Percentiles rank a stretch among this genome's conserved stretches.
Evolutionary conservation across 2,329 filamentous ascomycete species (phyloP).

Genomic region (Cyphellophora europaea): DNA sequence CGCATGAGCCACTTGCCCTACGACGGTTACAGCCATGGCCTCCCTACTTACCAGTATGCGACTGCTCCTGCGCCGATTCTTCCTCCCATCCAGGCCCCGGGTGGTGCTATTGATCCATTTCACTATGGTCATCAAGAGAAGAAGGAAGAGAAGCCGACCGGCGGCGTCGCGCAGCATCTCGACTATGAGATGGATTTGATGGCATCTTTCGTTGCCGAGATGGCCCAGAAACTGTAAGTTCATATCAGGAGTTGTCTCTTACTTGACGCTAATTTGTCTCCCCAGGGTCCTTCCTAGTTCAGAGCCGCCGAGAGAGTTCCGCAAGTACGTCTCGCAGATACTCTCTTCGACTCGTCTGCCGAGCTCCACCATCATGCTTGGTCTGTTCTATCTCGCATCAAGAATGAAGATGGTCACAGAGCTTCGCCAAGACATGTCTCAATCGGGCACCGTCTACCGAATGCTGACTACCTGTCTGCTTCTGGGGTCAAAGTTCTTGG

Average conservation of each 20-base stretch:
- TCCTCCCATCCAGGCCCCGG: constrained; percentile 33
- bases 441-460: constrained; percentile 68
- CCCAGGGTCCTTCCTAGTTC: constrained; percentile 55
- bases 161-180: constrained; percentile 85
- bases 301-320: constrained; percentile 62
- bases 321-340: constrained; percentile 87
- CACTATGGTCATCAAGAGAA: constrained; percentile 22
- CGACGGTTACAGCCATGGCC: background rate
- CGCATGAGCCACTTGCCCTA: background rate
- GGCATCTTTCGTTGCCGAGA: constrained; percentile 90
- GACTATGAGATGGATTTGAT: constrained; percentile 96
- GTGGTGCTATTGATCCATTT: constrained; percentile 20
- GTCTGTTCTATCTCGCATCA: constrained; percentile 80
- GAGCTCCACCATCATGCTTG: constrained; percentile 81
- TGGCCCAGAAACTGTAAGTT: constrained; percentile 64
- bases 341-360: constrained; percentile 82
- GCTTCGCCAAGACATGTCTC: constrained; percentile 44
- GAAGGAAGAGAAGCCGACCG: constrained; percentile 60
- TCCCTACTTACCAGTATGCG: constrained; percentile 11
- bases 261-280: too few relatives aligned
- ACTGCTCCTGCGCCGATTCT: constrained; percentile 25
- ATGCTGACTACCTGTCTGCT: constrained; percentile 78
- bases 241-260: too few relatives aligned
- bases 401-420: constrained; percentile 66
- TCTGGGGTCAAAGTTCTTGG: constrained; percentile 87